Percentiles rank a stretch among this genome's conserved stretches.
Conservation (phyloP, 2,329 filamentous ascomycete species). For the Dryadomyces quercus-mongolicae region DNA sequence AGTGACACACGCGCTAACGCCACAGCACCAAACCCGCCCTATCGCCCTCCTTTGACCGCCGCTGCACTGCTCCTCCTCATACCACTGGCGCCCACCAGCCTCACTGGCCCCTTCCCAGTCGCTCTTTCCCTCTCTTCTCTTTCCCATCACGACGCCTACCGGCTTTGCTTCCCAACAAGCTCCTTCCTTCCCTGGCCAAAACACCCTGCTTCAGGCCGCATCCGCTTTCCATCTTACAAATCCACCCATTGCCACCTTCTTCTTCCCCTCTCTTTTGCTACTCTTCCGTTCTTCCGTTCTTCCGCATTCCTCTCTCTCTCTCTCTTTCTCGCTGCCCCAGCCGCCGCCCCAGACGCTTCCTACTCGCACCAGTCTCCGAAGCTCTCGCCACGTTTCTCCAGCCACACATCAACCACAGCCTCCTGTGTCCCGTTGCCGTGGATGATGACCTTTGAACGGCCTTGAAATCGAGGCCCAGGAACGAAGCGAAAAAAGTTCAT, state of each 20-base stretch:
- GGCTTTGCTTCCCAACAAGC: not conserved
- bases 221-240: not conserved
- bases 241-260: not conserved
- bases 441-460: constrained; percentile 12
- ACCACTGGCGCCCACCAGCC: constrained; percentile 1
- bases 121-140: not conserved
- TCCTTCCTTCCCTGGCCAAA: not conserved
- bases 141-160: not conserved
- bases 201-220: not conserved
- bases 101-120: not conserved
- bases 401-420: constrained; percentile 18
- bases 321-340: not conserved
- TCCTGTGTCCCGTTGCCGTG: constrained; percentile 6
- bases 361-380: constrained; percentile 3
- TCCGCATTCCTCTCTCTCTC: not conserved
- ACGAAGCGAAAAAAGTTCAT: not conserved
- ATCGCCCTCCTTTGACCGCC: not conserved
- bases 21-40: not conserved
- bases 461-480: not conserved
- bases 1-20: not conserved
- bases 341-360: not conserved
- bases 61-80: not conserved
- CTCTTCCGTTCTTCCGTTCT: too few species aligned
- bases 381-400: constrained; percentile 18
- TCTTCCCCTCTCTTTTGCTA: not conserved